phyloP scores from a whole-genome alignment of 352 stramenopile genomes.

The Globisporangium carolinianum region DNA sequence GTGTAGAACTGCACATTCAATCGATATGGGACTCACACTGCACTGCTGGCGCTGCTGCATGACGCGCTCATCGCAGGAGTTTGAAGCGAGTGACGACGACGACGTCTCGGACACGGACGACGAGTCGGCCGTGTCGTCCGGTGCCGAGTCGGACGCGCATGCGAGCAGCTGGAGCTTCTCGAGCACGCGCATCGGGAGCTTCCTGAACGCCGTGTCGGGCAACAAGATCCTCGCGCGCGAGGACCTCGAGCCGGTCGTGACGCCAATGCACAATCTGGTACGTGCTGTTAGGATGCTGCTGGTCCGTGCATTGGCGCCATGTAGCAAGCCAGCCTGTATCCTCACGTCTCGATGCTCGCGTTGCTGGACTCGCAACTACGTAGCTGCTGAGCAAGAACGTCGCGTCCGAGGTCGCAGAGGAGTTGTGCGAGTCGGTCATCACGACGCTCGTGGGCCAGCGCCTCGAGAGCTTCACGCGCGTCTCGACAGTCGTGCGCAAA shows the following conservation, averaged over 20 bases:
- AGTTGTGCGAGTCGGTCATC: slow-evolving; percentile 94
- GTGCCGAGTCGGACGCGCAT: slow-evolving; percentile 58
- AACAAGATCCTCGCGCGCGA: slow-evolving; percentile 92
- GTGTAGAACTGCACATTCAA: not conserved
- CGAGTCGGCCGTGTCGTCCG: slow-evolving; percentile 58
- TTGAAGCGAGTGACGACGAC: slow-evolving; percentile 63
- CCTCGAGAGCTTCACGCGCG: slow-evolving; percentile 90
- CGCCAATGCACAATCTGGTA: slow-evolving; percentile 91
- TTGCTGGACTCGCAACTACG: no score
- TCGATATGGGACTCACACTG: not conserved
- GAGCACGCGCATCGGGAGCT: slow-evolving; percentile 73
- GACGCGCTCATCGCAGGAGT: slow-evolving; percentile 26
- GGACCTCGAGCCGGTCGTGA: slow-evolving; percentile 90
- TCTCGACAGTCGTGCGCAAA: slow-evolving; percentile 91
- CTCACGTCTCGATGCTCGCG: not conserved
- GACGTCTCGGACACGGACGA: slow-evolving; percentile 64
- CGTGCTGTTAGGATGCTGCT: not conserved
- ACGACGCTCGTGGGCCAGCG: slow-evolving; percentile 92
- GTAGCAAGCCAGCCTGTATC: not conserved
- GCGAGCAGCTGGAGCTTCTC: slow-evolving; percentile 72
- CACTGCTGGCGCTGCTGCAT: no score
- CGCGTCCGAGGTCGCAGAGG: slow-evolving; percentile 91
- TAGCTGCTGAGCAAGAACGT: slow-evolving; percentile 98
- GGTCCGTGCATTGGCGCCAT: not conserved
- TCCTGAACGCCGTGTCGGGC: slow-evolving; percentile 76